phyloP scores from a whole-genome alignment of 2,329 filamentous ascomycete genomes.

The Nemania abortiva region DNA sequence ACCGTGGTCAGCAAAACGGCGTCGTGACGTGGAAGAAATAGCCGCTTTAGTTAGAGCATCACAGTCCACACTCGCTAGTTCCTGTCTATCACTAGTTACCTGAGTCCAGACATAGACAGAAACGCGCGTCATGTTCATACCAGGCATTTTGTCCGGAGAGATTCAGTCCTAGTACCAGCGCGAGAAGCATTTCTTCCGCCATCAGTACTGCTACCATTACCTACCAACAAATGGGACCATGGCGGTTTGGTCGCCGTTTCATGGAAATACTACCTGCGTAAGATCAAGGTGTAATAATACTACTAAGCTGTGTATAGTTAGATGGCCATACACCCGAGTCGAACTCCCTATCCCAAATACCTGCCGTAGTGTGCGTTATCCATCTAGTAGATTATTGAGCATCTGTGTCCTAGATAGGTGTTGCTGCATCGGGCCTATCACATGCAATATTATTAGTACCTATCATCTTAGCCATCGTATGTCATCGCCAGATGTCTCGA shows the following conservation, averaged over 20 bases:
- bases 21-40: slow-evolving; percentile 6
- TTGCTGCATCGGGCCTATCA: no score
- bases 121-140: slow-evolving; percentile 5
- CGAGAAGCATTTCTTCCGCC: not conserved
- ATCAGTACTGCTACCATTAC: not conserved
- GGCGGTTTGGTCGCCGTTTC: not conserved
- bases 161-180: no score
- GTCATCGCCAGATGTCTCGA: slow-evolving; percentile 2
- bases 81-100: not conserved
- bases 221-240: slow-evolving; percentile 1
- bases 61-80: slow-evolving; percentile 3
- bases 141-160: slow-evolving; percentile 10
- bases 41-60: not conserved
- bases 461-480: not conserved
- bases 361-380: no score
- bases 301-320: no score
- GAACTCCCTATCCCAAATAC: no score
- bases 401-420: no score
- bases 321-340: no score
- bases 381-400: no score
- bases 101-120: no score
- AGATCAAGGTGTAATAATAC: no score
- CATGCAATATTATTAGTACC: not conserved
- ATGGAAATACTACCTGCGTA: no score
- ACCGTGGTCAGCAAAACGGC: slow-evolving; percentile 9